These are phyloP conservation scores for Naegleria fowleri DNA, from an alignment of 208 protist genomes.

Conservation along the genomic window DNA sequence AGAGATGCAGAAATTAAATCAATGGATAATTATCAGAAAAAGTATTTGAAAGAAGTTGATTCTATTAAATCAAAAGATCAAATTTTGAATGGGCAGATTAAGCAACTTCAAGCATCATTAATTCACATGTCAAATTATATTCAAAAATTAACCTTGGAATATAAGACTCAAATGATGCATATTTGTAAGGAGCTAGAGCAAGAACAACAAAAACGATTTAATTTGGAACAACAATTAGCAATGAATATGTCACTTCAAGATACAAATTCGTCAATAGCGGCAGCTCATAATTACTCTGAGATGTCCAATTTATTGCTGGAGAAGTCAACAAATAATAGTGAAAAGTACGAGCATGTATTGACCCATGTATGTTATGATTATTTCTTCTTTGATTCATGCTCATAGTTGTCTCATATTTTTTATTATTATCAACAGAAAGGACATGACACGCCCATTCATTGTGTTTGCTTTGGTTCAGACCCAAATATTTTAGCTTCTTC, in stretches of 20 bases:
- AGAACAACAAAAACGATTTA: background rate
- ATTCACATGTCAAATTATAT: background rate
- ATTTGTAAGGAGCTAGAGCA: background rate
- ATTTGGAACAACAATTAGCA: background rate
- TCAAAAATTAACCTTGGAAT: background rate
- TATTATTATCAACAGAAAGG: background rate
- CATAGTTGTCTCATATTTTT: too few relatives aligned
- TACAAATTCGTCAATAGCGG: too few relatives aligned
- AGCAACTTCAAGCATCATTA: background rate
- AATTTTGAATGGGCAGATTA: background rate
- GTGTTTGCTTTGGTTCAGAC: background rate
- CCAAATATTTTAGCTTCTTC: background rate
- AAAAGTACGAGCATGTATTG: background rate
- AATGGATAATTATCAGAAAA: slow-evolving; percentile 6
- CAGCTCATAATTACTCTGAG: background rate
- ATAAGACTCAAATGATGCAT: background rate
- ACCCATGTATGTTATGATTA: background rate
- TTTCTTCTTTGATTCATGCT: background rate
- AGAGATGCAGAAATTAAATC: background rate
- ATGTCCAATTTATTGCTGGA: background rate
- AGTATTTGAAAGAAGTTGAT: background rate
- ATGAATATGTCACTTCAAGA: background rate
- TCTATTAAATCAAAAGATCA: background rate
- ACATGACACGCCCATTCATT: background rate
- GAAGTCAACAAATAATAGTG: background rate